Base-by-base conservation (phyloP, 352 stramenopile species). In the Globisporangium rhizosaccharum region DNA sequence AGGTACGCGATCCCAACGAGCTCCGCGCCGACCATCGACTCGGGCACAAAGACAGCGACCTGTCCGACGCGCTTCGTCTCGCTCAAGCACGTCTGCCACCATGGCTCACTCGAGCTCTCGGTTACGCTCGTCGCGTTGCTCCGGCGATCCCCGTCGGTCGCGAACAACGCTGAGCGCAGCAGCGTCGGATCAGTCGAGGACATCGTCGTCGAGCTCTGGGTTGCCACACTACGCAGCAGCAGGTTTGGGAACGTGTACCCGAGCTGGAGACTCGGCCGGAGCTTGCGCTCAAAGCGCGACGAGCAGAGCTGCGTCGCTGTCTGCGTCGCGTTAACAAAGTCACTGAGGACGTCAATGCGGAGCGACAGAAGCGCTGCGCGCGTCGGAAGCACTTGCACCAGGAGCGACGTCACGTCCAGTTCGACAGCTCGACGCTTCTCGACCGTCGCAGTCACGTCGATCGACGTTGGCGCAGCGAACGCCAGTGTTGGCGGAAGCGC, bases 301-400 rank as follows among this genome's bases (percentile, higher is more conserved):
- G 80, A 88, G 36, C 80, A 90, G 5, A 90, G 50, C 9, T 90
- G 80, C 0, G 78, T 88, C 17, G 56, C 67, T 14, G 66, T 63
- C 1, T 68, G 63, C 0, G 65, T 65, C 26, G 52, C 65, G 33
- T 61, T 66, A 18, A 53, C 51, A 39, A 50, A 56, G 1, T 66
- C 76, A 0, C 50, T 60, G 0, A 92, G 41, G 8, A 90, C 72
- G 50, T 87, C 65, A 30, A 92, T 73, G 3, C 69, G 59, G 1
- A 92, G 50, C 3, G 78, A 84, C 3, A 87, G 20, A 0, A 86
- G 70, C 0, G 76, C 61, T 6, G 82, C 46, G 28, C 66, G 63
- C 18, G 68, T 79, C 0, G 75, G 61, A 6, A 86, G 49, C 45
- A 88, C 30, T 44, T 68, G 41, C 9, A 23, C 39, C 6, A 89